A percentile compares a stretch with the other conserved stretches of the same genome.
These are phyloP conservation scores for Lanmaoa pseudosensibilis DNA, from an alignment of 768 basidiomycete genomes.

Conservation along the genomic window DNA sequence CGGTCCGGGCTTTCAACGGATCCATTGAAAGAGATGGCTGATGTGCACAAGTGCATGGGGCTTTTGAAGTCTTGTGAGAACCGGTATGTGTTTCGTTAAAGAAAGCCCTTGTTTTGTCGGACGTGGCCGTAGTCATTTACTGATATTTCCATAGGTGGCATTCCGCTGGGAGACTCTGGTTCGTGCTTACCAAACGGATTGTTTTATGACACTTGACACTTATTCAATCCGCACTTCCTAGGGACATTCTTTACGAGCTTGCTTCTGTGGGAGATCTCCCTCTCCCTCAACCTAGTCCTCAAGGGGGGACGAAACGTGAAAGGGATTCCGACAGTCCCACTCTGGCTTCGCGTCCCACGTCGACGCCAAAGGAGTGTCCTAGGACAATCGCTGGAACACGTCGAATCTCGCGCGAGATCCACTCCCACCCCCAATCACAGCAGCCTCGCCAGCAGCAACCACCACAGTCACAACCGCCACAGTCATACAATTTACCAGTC, in stretches of 20 bases:
- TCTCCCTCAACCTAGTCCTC: constrained; percentile 55
- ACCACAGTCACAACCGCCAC: constrained; percentile 7
- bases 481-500: constrained; percentile 46
- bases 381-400: constrained; percentile 36
- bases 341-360: constrained; percentile 1
- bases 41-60: constrained; percentile 51
- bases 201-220: not conserved
- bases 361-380: constrained; percentile 14
- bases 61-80: constrained; percentile 38
- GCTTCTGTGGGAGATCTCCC: constrained; percentile 72
- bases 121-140: not conserved
- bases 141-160: constrained; percentile 40
- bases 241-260: constrained; percentile 74
- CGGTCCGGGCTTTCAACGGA: constrained; percentile 42
- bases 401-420: constrained; percentile 33
- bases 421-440: constrained; percentile 14
- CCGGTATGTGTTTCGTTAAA: constrained; percentile 27
- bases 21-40: constrained; percentile 45
- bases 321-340: constrained; percentile 55
- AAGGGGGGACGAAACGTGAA: constrained; percentile 58
- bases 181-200: constrained; percentile 11
- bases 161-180: constrained; percentile 50
- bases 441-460: constrained; percentile 7
- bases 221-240: constrained; percentile 22
- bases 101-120: not conserved